Percentiles rank a stretch among this genome's conserved stretches.
Conservation (phyloP, 805 yeast genomes). For the Brettanomyces nanus region DNA sequence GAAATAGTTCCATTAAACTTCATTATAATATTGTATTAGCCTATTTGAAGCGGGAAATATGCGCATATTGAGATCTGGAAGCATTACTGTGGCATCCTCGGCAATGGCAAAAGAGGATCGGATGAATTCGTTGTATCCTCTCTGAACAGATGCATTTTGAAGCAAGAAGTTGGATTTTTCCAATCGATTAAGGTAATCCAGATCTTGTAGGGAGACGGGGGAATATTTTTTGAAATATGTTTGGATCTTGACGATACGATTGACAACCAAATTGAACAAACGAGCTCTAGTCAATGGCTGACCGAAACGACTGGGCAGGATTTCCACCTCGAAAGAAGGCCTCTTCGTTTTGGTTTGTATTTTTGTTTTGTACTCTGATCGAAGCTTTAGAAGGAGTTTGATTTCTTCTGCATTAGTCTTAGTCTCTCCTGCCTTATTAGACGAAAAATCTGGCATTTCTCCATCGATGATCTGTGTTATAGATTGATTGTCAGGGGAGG, state of each 20-base stretch:
- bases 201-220: conserved; percentile 13
- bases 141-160: conserved; percentile 1
- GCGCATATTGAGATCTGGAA: conserved; percentile 5
- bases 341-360: conserved; percentile 9
- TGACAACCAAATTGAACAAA: conserved; percentile 11
- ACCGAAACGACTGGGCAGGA: conserved; percentile 18
- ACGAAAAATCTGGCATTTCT: not conserved
- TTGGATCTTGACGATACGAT: conserved; percentile 10
- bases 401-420: not conserved
- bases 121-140: conserved; percentile 14
- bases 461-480: not conserved
- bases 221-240: conserved; percentile 8
- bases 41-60: conserved; percentile 8
- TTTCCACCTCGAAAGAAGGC: conserved; percentile 8
- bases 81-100: conserved; percentile 10
- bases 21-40: conserved; percentile 7
- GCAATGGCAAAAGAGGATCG: conserved; percentile 8
- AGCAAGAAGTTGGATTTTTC: conserved; percentile 2
- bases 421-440: not conserved
- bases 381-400: conserved; percentile 4
- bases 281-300: conserved; percentile 13
- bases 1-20: not conserved
- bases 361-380: conserved; percentile 9
- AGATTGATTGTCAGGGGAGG: not conserved
- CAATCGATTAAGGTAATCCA: conserved; percentile 11